These are phyloP conservation scores for Metschnikowia reukaufii DNA, from an alignment of 805 yeast genomes.

Conservation along the genomic window DNA sequence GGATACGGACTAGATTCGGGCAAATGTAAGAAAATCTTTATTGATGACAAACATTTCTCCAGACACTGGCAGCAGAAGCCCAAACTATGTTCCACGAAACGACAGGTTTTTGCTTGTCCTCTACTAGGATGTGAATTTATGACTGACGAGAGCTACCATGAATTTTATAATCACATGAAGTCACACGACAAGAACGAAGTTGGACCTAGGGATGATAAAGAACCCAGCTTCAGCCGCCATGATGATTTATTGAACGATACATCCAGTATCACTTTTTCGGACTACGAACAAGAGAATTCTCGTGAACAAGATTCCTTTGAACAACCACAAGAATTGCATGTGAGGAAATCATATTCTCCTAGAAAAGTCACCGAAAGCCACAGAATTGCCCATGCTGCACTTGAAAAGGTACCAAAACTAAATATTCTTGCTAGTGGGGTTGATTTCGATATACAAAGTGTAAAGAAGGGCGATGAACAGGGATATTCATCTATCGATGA, in stretches of 20 bases:
- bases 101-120: conserved; percentile 39
- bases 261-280: background rate
- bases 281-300: background rate
- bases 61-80: conserved; percentile 16
- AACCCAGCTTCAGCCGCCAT: too few species aligned
- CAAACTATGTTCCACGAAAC: conserved; percentile 28
- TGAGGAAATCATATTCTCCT: background rate
- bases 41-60: conserved; percentile 24
- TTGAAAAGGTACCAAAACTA: conserved; percentile 1
- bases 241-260: conserved; percentile 14
- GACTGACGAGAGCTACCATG: conserved; percentile 28
- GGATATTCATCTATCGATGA: conserved; percentile 24
- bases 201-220: too few species aligned
- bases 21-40: conserved; percentile 13
- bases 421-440: conserved; percentile 1
- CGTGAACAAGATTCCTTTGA: too few species aligned
- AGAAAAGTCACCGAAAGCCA: background rate
- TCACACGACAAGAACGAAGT: conserved; percentile 9
- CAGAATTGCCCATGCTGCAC: background rate
- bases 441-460: background rate
- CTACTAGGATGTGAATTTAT: conserved; percentile 41
- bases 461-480: background rate
- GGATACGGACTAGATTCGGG: background rate
- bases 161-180: conserved; percentile 11
- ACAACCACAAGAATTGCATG: background rate